Base-by-base conservation (phyloP, 352 stramenopile genomes). In the Pythium insidiosum region DNA sequence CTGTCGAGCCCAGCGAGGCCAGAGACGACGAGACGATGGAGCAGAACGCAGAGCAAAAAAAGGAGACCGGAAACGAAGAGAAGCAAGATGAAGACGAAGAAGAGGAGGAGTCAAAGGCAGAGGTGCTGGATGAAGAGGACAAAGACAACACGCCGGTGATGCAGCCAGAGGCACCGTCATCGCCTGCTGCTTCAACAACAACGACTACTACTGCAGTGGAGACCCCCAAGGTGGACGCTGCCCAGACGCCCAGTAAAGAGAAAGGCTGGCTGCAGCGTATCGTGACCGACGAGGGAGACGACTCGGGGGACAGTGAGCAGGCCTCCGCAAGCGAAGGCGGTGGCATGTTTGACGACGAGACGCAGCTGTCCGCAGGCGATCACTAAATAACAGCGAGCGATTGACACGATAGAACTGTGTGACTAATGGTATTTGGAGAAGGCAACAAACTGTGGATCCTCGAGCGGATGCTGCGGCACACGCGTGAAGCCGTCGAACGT, bases 371-470 rank as follows among this genome's bases (percentile, higher is more conserved):
- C 5, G 39, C 44, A 6, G 58, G 34, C 39, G 19, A 40, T 10
- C 15, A 28, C 15, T 11, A 13, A 33, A 12, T 15, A 23, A 25
- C 22, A 28, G 16, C 18, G 10, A n/a, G n/a, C n/a, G n/a, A n/a
- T n/a, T n/a, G n/a, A n/a, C n/a, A n/a, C n/a, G n/a, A n/a, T n/a
- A n/a, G n/a, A n/a, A n/a, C n/a, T n/a, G n/a, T n/a, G n/a, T n/a
- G n/a, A n/a, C n/a, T n/a, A n/a, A n/a, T 43, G 55, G 30, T 47
- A 61, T 18, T 53, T 58, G 12, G 63, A 58, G 40, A 88, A 88
- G 0, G 78, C 74, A 4, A 65, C 66, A 16, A 84, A 88, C 5
- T 75, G 66, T 6, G 78, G 72, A 40, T 87, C 65, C 59, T 91
- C 71, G 2, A 87, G 58, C 2, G 61, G 52, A 33, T 89, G 66